Evolutionary conservation across 2,329 filamentous ascomycete species (phyloP), one percentile per base, ranked within the genome.

Genomic region (Arthrobotrys sinensis): DNA sequence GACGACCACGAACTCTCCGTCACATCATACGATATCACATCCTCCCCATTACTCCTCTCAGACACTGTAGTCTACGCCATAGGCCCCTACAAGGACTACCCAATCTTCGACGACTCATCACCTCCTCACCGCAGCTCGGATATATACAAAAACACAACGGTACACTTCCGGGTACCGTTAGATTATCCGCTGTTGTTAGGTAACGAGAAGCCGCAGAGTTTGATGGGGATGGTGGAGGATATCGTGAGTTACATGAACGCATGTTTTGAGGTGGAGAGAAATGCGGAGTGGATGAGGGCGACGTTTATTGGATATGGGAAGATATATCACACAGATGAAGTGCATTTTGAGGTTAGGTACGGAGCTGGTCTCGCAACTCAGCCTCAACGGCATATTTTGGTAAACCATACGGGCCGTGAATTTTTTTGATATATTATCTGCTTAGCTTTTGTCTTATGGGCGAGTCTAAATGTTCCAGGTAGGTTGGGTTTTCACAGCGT

Each of bases 151-250:
- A 50, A 70, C 48, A 46, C 55, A 16, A 70, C 24, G 21, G 53
- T 70, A 24, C 46, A 24, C 36, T 64, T 53, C 14, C 11, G 19
- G 14, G 68, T 71, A 12, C 68, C 68, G 21, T 16, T 71, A 46
- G 57, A 71, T n/a, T 71, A 71, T 28, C 68, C 68, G 4, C 24
- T 36, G 7, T 43, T 60, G n/a, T 24, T 71, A 3, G 68, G 68
- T 3, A 62, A 50, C 3, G 68, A 71, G 57, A 71, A 71, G 48
- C 68, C 68, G 36, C 68, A 71, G 34, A 71, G 68, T 32, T 38
- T 71, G 43, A 71, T 71, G 55, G 57, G 55, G 5, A 24, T 71
- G 46, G 7, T 71, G n/a, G 46, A 71, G 45, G 68, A 71, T 55
- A 14, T 71, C 21, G 48, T 38, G 46, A 45, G 46, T 36, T 71